A percentile compares a stretch with the other conserved stretches of the same genome.
Conservation (phyloP, 208 protist species). For the Crithidia sp. region DNA sequence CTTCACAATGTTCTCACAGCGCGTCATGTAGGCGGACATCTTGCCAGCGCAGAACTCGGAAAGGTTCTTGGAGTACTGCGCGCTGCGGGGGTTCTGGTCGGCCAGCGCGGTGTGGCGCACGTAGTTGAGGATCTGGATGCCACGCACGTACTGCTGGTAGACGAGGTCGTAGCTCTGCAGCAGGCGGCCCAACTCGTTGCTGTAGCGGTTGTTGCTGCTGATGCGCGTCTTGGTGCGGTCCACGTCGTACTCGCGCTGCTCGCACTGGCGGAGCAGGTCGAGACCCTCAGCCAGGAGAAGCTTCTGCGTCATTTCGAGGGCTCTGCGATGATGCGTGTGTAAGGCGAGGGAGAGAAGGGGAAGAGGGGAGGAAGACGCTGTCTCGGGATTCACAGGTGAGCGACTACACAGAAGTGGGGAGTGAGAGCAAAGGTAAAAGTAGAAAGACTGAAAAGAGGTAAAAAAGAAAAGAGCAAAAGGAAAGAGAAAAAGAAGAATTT, state of each 20-base stretch:
- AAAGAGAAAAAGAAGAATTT: constrained; percentile 22
- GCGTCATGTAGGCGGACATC: constrained; percentile 78
- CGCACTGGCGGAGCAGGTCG: constrained; percentile 73
- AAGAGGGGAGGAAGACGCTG: background rate
- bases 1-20: constrained; percentile 62
- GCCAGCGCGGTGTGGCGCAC: constrained; percentile 62
- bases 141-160: constrained; percentile 68
- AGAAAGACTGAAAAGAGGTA: constrained; percentile 5
- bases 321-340: background rate
- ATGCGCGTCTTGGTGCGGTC: constrained; percentile 60
- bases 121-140: constrained; percentile 79
- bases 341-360: background rate
- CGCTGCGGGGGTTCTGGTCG: constrained; percentile 37
- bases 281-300: constrained; percentile 78
- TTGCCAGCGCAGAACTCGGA: constrained; percentile 67
- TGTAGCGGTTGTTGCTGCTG: constrained; percentile 43
- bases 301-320: constrained; percentile 66
- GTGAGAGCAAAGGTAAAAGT: background rate
- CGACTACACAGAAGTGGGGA: constrained; percentile 15
- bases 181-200: constrained; percentile 53
- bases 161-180: constrained; percentile 59
- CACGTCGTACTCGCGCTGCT: constrained; percentile 73
- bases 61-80: constrained; percentile 59
- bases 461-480: background rate
- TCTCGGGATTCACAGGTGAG: background rate